Evolutionary conservation across 1,139 yeast species (phyloP), one percentile per base, ranked within the genome.

Genomic region (Yarrowia galli): DNA sequence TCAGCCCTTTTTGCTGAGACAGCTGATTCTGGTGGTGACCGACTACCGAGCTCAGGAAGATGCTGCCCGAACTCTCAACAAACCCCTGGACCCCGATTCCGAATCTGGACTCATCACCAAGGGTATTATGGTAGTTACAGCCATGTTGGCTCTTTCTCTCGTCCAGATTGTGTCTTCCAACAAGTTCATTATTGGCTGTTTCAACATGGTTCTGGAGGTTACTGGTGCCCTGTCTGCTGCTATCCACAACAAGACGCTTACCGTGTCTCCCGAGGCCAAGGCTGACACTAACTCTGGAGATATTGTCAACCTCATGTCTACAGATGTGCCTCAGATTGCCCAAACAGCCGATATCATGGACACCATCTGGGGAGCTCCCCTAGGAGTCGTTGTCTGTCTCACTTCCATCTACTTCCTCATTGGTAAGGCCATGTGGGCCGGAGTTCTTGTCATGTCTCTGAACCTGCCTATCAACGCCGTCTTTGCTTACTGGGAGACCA

Each of bases 221-320:
- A 69, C 88, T 75, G 86, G 96, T 28, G 84, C 96, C 0, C 81
- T 93, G 71, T 89, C 89, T 3, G 83, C 95, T 1, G 82, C 89
- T 16, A 85, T 93, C 68, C 93, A 92, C 77, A 83, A 88, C 74
- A 95, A 95, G 76, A 84, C 98, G 0, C 79, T 95, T 71, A 85
- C 84, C 7, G 82, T 95, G 70, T 90, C 97, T 1, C 89, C 87
- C 73, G 97, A 92, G 73, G 87, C 96, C 1, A 87, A 91, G 68
- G 89, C 86, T 70, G 82, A 85, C 67, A 86, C 91, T 65, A 86
- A 91, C 40, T 91, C 97, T 10, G 98, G 98, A 75, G 98, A 93
- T 76, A 92, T 95, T 74, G 98, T 95, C 70, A 95, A 93, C 75
- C 83, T 93, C 48, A 73, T 75, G 76, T 72, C 77, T 2, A 75